Evolutionary conservation across 1,139 yeast species (phyloP).

Genomic region (Protomyces arabidopsidicola): DNA sequence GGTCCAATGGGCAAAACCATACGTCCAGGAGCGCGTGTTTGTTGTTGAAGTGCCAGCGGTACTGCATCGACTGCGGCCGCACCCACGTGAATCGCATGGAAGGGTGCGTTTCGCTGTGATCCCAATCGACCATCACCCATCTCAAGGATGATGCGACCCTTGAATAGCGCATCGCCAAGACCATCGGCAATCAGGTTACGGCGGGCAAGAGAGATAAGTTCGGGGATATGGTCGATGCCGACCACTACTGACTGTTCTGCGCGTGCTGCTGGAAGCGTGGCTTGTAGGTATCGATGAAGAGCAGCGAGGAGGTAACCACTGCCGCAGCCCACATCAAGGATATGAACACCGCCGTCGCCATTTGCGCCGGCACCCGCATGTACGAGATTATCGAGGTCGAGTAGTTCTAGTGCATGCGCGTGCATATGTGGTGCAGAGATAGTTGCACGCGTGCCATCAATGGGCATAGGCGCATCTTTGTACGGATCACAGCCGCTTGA

Average conservation of each 20-base stretch:
- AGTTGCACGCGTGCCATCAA: not conserved
- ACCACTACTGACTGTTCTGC: not conserved
- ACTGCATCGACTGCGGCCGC: not conserved
- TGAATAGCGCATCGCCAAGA: not conserved
- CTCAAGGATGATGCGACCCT: not conserved
- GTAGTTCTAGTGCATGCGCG: not conserved
- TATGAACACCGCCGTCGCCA: not conserved
- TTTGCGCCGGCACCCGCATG: not conserved
- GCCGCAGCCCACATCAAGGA: constrained; percentile 6
- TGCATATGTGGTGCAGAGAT: constrained; percentile 11
- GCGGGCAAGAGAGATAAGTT: not conserved
- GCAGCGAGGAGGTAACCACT: not conserved
- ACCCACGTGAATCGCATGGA: constrained; percentile 2
- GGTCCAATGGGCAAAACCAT: constrained; percentile 3
- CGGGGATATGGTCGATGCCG: not conserved
- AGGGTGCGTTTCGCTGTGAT: not conserved
- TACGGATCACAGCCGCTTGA: not conserved
- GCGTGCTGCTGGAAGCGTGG: not conserved
- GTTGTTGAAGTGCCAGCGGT: not conserved
- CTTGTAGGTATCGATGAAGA: not conserved
- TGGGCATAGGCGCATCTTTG: not conserved
- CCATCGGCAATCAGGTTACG: not conserved
- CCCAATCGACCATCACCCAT: not conserved
- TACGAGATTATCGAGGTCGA: not conserved
- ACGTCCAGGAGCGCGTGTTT: not conserved